phyloP scores from a whole-genome alignment of 148 eudicot species.

The Arbutus unedo region DNA sequence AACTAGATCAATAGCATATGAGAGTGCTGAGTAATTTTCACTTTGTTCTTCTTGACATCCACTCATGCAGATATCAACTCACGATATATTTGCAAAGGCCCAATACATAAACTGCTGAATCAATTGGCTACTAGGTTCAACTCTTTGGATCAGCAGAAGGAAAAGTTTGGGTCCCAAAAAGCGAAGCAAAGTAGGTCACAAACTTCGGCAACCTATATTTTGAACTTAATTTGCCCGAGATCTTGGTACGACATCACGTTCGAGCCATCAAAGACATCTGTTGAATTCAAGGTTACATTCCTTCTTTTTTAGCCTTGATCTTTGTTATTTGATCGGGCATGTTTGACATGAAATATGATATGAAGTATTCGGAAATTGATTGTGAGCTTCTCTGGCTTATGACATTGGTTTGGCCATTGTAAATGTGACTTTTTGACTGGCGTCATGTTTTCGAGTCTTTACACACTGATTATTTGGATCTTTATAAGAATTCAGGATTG shows the following conservation, averaged over 20 bases:
- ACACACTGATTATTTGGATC: background rate
- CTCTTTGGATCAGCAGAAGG: slow-evolving; percentile 40
- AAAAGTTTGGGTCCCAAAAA: slow-evolving; percentile 22
- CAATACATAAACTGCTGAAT: slow-evolving; percentile 76
- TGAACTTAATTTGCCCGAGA: slow-evolving; percentile 71
- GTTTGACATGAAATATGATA: background rate
- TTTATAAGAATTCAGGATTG: background rate
- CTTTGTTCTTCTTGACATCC: slow-evolving; percentile 37
- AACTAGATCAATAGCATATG: slow-evolving; percentile 9
- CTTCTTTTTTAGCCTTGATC: slow-evolving; percentile 11
- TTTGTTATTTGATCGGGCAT: background rate
- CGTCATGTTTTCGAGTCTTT: background rate
- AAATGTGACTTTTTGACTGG: slow-evolving; percentile 2
- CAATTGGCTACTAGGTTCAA: slow-evolving; percentile 50
- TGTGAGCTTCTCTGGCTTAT: slow-evolving; percentile 5
- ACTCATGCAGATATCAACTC: slow-evolving; percentile 70
- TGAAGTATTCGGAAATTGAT: background rate
- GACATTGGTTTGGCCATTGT: background rate
- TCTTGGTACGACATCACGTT: slow-evolving; percentile 58
- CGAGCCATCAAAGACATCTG: slow-evolving; percentile 66
- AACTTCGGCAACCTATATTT: slow-evolving; percentile 48
- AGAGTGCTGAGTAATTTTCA: slow-evolving; percentile 10
- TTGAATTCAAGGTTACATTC: slow-evolving; percentile 74
- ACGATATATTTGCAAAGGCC: slow-evolving; percentile 70
- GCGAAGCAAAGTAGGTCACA: slow-evolving; percentile 52